Evolutionary conservation across 2,329 filamentous ascomycete species (phyloP), one percentile per base, ranked within the genome.

Genomic region (Exophiala sideris): DNA sequence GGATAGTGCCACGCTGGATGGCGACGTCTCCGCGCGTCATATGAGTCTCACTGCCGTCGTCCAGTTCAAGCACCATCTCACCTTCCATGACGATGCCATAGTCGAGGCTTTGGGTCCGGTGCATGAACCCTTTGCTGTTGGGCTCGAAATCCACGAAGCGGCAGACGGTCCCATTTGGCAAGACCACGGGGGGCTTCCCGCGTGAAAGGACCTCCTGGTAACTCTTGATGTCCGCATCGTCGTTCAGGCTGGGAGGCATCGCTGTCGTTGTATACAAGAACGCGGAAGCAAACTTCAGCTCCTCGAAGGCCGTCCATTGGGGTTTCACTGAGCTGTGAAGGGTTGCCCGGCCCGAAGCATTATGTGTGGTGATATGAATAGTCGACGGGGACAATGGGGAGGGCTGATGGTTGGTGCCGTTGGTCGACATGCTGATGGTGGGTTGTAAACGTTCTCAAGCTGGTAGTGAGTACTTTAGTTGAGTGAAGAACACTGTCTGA

Each of bases 61-160:
- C 79, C 3, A 82, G 65, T 3, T 74, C 52, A 62, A 81, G 69
- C 52, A 79, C 75, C 24, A 82, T 61, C 59, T 74, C 70, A 1
- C 80, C 80, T 57, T 82, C 78, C 6, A 82, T 58, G 1, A 82
- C 72, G 47, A 81, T 70, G 1, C 78, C 79, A 56, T 77, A 82
- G 60, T 82, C 79, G 3, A 82, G 66, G 24, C 72, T 77, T 57
- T 77, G 71, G 1, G 79, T 81, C 12, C 79, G 73, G 58, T 82
- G 80, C 71, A 80, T 77, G 12, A 74, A 64, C 9, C 68, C 69
- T 14, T 65, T 62, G 33, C 70, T 68, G 3, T 64, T 66, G 1
- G 77, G 77, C 0, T 66, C 66, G 59, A 79, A 76, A 57, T 79
- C 76, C 24, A 79, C 76, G 10, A 45, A 45, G 32, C 47, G 52